Percentiles rank a stretch among this genome's conserved stretches.
phyloP scores from a whole-genome alignment of 495 filamentous ascomycete genomes.

The Tuber aestivum region DNA sequence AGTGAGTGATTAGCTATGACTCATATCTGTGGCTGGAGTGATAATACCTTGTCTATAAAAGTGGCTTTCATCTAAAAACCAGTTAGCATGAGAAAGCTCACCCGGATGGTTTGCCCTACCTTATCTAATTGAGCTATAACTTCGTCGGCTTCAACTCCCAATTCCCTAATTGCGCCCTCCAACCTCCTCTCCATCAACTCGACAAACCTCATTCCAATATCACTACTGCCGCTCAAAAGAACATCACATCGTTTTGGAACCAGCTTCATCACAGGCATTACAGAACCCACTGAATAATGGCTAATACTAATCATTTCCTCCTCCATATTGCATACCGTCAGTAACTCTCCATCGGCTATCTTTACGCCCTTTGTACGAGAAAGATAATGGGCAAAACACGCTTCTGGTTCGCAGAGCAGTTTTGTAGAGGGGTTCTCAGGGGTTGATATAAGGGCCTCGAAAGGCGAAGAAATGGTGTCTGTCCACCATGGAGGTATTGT shows the following conservation, averaged over 20 bases:
- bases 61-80: background rate
- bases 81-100: background rate
- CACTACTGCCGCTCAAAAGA: background rate
- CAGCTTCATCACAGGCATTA: background rate
- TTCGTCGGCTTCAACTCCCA: background rate
- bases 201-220: background rate
- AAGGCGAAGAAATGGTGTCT: background rate
- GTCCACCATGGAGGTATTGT: background rate
- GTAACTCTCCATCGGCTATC: background rate
- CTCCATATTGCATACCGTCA: conserved; percentile 3
- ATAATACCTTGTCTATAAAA: background rate
- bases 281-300: background rate
- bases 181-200: background rate
- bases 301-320: background rate
- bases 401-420: background rate
- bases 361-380: background rate
- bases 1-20: background rate
- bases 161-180: background rate
- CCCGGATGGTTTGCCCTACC: background rate
- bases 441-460: background rate
- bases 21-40: background rate
- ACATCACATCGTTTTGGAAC: background rate
- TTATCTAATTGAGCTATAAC: background rate
- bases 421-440: background rate
- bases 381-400: background rate